Base-by-base conservation (phyloP, 208 protist genomes). In the Leishmania braziliensis region DNA sequence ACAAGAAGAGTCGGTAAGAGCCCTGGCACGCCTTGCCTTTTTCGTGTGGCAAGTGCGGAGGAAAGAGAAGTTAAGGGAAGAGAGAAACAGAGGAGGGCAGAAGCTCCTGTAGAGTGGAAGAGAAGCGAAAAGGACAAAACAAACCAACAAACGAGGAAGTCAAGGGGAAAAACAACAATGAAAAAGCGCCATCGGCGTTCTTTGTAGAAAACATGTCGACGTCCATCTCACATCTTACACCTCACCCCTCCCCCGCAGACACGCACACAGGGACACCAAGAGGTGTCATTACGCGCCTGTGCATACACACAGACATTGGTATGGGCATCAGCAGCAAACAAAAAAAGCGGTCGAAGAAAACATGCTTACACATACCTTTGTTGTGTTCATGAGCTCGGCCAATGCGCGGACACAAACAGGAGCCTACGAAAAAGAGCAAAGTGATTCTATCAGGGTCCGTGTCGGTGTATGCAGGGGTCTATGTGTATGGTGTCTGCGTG, bases 231-330 rank as follows among this genome's bases (percentile, higher is more conserved):
- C 62, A 39, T 20, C 62, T 10, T 33, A 16, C 58, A 63, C 8
- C 60, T 12, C 60, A 33, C 29, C 62, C 29, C 29, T 18, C 29
- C 62, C 14, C 8, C 39, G 43, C 68, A 29, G 23, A 29, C 68
- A 72, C 68, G 39, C n/a, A 46, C 65, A 43, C 36, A 70, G 33
- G 20, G 36, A 70, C 10, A 48, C 16, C 58, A 10, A 10, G 23
- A 63, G 58, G 20, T 33, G 58, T 12, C 58, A 63, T 63, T 10
- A 10, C 58, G n/a, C n/a, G 58, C 58, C 20, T 33, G 23, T 33
- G 39, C 65, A 50, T 20, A 72, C 68, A 72, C 14, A 70, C 65
- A 70, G 33, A 72, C 65, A 70, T 39, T n/a, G 20, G 50, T 72
- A 46, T 20, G 39, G 10, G 39, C 62, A 68, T 14, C 62, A 68